Evolutionary conservation across 2,329 filamentous ascomycete species (phyloP).

Genomic region (Pseudomassariella vexata): DNA sequence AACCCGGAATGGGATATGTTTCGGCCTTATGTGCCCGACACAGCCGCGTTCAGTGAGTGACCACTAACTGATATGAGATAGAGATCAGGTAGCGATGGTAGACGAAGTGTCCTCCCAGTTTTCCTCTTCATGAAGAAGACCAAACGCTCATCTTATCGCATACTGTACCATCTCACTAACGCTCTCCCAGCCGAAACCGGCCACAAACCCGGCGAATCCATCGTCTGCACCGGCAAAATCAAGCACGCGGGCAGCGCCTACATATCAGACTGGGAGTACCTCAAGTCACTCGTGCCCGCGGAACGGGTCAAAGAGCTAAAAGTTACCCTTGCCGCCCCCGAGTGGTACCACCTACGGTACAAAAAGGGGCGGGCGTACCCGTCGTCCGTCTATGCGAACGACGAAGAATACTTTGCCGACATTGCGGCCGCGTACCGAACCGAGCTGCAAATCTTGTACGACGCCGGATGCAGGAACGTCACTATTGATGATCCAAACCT

Average conservation of each 20-base stretch:
- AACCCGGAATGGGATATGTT: conserved; percentile 46
- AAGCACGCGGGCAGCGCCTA: conserved; percentile 38
- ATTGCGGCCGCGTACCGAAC: conserved; percentile 54
- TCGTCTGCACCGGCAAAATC: conserved; percentile 40
- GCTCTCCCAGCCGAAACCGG: conserved; percentile 31
- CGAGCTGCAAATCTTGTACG: conserved; percentile 56
- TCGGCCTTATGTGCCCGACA: conserved; percentile 47
- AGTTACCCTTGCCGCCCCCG: conserved; percentile 47
- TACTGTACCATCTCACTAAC: too few relatives aligned
- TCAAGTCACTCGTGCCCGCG: conserved; percentile 44
- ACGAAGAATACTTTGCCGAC: conserved; percentile 59
- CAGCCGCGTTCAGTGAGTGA: conserved; percentile 32
- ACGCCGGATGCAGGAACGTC: conserved; percentile 57
- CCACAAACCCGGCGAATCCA: conserved; percentile 40
- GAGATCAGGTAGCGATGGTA: too few relatives aligned
- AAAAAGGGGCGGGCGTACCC: conserved; percentile 52
- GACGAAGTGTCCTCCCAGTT: too few relatives aligned
- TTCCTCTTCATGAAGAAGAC: neutral
- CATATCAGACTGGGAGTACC: conserved; percentile 34
- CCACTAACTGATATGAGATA: too few relatives aligned
- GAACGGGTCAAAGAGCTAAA: conserved; percentile 54
- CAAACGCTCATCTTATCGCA: neutral
- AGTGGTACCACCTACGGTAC: conserved; percentile 51
- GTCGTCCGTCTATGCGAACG: conserved; percentile 48
- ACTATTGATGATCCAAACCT: conserved; percentile 64